Conservation (phyloP, 179 eudicot species). For the Actinidia arguta region DNA sequence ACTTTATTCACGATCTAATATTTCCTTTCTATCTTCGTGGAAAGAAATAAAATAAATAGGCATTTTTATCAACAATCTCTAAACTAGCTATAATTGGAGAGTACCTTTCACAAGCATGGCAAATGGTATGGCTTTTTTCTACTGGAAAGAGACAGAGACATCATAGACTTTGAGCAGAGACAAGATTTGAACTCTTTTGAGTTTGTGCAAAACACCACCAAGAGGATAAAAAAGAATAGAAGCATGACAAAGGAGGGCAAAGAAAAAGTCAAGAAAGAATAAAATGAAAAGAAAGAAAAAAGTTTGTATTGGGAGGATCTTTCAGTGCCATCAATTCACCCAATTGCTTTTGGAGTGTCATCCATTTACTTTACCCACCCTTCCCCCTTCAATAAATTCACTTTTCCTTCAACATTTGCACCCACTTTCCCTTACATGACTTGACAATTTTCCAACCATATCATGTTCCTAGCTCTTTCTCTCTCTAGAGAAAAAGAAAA, state of each 20-base stretch:
- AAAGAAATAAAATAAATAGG: too few relatives aligned
- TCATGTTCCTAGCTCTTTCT: background rate
- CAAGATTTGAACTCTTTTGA: constrained; percentile 29
- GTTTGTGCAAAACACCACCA: constrained; percentile 29
- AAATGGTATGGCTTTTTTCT: too few relatives aligned
- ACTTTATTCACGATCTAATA: too few relatives aligned
- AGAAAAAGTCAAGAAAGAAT: constrained; percentile 7
- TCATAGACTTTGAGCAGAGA: constrained; percentile 32
- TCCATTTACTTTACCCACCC: constrained; percentile 28
- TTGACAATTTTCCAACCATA: constrained; percentile 18
- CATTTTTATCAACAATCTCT: too few relatives aligned
- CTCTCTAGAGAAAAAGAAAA: constrained; percentile 4
- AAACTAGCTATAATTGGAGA: too few relatives aligned
- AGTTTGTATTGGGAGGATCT: constrained; percentile 27
- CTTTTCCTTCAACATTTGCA: constrained; percentile 31
- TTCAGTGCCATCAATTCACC: constrained; percentile 33
- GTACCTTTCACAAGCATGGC: too few relatives aligned
- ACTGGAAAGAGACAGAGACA: background rate
- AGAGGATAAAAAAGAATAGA: constrained; percentile 13
- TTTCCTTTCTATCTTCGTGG: too few relatives aligned
- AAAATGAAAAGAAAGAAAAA: constrained; percentile 22
- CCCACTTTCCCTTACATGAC: constrained; percentile 46
- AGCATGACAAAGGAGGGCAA: constrained; percentile 3
- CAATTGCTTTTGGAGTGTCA: constrained; percentile 35
- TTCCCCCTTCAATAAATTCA: constrained; percentile 16